Evolutionary conservation across 129 eudicot genomes (phyloP), one percentile per base, ranked within the genome.

Genomic region (Silybum marianum): DNA sequence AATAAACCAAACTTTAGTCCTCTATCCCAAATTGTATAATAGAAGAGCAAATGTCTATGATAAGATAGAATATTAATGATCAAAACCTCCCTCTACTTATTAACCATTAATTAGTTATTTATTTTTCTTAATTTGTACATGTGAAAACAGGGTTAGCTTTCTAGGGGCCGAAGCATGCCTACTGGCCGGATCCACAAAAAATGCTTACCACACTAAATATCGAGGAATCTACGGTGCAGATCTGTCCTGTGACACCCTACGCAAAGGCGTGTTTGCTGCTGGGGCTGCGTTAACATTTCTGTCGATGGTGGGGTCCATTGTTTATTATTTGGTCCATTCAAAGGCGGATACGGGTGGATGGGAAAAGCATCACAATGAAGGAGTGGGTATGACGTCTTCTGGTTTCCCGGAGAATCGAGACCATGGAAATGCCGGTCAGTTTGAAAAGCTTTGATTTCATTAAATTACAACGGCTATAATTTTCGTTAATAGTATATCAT

Each of bases 261-360:
- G 99, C 78, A 92, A 92, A 81, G 99, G 99, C 2, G 99, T 95
- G 65, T 95, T 95, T 83, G 99, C 98, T 84, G 97, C 95, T 3
- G 98, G 92, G 51, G 99, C 98, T 8, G 97, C 99, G 10, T 85
- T 95, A 54, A 82, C 98, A 63, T 77, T 93, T 62, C 44, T 95
- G 18, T 88, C 98, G 24, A 93, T 95, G 99, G 80, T 87, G n/a
- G 98, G 92, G 7, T 89, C 99, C 2, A 75, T 89, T 48, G 74
- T 89, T 66, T 95, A 93, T 66, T 95, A 93, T 82, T 84, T 91
- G 89, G 48, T 89, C 65, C 99, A 95, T 81, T 76, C 88, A 34
- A 95, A 88, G 91, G 98, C 95, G 5, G 98, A 95, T 60, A 95
- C 99, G 0, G 99, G 98, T 73, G 98, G 98, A 73, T 95, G 99